These are phyloP conservation scores for Tillandsia fasciculata DNA, from an alignment of 176 grass and related monocot genomes.

Conservation along the genomic window DNA sequence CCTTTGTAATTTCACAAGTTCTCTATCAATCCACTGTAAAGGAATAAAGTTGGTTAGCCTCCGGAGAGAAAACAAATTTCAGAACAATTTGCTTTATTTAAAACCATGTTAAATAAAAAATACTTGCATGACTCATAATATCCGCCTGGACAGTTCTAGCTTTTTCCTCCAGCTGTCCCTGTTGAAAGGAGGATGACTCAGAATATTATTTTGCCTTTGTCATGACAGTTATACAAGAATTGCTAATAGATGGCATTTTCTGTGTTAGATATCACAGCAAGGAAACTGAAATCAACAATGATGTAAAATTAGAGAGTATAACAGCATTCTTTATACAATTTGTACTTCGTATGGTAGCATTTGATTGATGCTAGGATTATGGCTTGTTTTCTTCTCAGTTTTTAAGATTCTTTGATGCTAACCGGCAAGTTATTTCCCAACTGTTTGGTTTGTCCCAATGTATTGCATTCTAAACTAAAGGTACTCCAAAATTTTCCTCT, in stretches of 20 bases:
- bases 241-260: background rate
- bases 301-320: background rate
- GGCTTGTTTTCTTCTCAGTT: too few relatives aligned
- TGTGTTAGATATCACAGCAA: background rate
- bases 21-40: conserved; percentile 73
- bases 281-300: background rate
- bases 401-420: too few relatives aligned
- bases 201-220: background rate
- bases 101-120: background rate
- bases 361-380: background rate
- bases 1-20: conserved; percentile 51
- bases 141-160: conserved; percentile 43
- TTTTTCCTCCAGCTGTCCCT: conserved; percentile 71
- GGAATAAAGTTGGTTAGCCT: conserved; percentile 14
- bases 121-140: conserved; percentile 77
- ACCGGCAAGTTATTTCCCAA: too few relatives aligned
- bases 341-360: background rate
- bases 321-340: background rate
- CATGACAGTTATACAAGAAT: background rate
- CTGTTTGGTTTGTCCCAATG: too few relatives aligned
- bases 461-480: too few relatives aligned
- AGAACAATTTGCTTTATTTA: background rate
- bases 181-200: conserved; percentile 27
- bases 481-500: too few relatives aligned
- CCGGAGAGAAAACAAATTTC: background rate